These are phyloP conservation scores for Leishmania gerbilli DNA, from an alignment of 208 protist species.

Conservation along the genomic window DNA sequence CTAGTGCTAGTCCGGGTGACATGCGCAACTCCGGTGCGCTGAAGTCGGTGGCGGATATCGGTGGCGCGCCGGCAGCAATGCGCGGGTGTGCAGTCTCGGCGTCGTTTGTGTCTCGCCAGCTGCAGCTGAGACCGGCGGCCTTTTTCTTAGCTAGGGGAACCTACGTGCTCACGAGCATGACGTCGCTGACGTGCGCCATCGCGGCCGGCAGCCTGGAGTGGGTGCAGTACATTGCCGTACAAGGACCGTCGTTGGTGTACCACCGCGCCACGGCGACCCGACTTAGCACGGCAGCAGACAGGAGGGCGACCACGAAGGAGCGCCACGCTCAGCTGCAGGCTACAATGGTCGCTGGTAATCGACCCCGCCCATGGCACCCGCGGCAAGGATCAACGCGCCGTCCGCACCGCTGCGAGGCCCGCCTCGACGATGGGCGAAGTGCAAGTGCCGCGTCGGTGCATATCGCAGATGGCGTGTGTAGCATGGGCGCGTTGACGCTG, in stretches of 20 bases:
- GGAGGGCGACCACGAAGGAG: slow-evolving; percentile 7
- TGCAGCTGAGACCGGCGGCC: slow-evolving; percentile 15
- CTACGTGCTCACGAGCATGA: slow-evolving; percentile 52
- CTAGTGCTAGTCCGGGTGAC: not conserved
- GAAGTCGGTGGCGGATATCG: not conserved
- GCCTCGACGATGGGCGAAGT: slow-evolving; percentile 3
- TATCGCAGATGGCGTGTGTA: slow-evolving; percentile 31
- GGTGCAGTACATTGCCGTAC: slow-evolving; percentile 64
- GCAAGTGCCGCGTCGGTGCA: slow-evolving; percentile 8
- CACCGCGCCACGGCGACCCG: slow-evolving; percentile 49
- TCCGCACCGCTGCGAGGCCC: slow-evolving; percentile 33
- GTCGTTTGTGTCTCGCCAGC: slow-evolving; percentile 15
- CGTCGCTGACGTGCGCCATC: slow-evolving; percentile 64
- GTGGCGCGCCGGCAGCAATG: slow-evolving; percentile 8
- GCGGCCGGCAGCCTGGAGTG: slow-evolving; percentile 60
- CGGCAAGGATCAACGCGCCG: slow-evolving; percentile 15
- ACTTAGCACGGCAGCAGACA: slow-evolving; percentile 2
- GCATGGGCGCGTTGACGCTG: slow-evolving; percentile 54
- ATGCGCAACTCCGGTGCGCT: not conserved
- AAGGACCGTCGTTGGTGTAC: slow-evolving; percentile 46
- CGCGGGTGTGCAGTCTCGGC: slow-evolving; percentile 29
- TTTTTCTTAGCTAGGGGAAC: slow-evolving; percentile 44
- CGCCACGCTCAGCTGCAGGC: not conserved
- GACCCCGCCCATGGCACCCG: slow-evolving; percentile 13
- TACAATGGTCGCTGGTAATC: not conserved